phyloP scores from a whole-genome alignment of 1,139 yeast species.

The Candida labiduridarum region DNA sequence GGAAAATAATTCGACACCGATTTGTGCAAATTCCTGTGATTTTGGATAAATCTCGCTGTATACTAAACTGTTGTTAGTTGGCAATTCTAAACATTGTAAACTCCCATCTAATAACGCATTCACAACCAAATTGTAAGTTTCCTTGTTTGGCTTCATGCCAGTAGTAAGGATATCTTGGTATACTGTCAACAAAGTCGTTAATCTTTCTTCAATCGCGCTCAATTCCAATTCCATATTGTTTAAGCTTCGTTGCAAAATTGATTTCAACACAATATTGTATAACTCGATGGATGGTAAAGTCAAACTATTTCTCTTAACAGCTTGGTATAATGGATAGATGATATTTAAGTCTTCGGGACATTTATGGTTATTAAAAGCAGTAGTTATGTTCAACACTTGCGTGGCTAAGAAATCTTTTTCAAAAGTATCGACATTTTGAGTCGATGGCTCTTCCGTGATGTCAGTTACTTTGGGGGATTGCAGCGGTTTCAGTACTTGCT shows the following conservation, averaged over 20 bases:
- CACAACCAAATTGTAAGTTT: slow-evolving; percentile 57
- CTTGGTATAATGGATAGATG: slow-evolving; percentile 47
- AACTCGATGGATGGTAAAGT: slow-evolving; percentile 32
- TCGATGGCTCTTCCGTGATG: not conserved
- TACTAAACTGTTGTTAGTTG: slow-evolving; percentile 17
- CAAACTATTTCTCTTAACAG: slow-evolving; percentile 41
- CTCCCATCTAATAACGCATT: slow-evolving; percentile 55
- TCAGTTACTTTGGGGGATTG: not conserved
- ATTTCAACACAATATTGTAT: slow-evolving; percentile 40
- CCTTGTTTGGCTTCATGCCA: slow-evolving; percentile 53
- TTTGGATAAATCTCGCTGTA: slow-evolving; percentile 37
- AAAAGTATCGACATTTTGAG: slow-evolving; percentile 17
- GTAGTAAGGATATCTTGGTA: slow-evolving; percentile 62
- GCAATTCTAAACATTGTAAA: slow-evolving; percentile 22
- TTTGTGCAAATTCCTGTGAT: slow-evolving; percentile 63
- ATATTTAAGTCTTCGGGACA: slow-evolving; percentile 29
- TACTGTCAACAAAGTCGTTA: slow-evolving; percentile 63
- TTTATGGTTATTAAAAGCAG: slow-evolving; percentile 18
- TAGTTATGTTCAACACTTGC: slow-evolving; percentile 24
- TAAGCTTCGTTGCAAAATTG: slow-evolving; percentile 34
- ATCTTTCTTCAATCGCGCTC: slow-evolving; percentile 37
- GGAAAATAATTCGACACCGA: slow-evolving; percentile 60
- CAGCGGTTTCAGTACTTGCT: slow-evolving; percentile 1
- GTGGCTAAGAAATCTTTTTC: slow-evolving; percentile 24
- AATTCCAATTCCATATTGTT: slow-evolving; percentile 24